Evolutionary conservation across 2,329 filamentous ascomycete genomes (phyloP).

Genomic region (Incumbomyces delicatus): DNA sequence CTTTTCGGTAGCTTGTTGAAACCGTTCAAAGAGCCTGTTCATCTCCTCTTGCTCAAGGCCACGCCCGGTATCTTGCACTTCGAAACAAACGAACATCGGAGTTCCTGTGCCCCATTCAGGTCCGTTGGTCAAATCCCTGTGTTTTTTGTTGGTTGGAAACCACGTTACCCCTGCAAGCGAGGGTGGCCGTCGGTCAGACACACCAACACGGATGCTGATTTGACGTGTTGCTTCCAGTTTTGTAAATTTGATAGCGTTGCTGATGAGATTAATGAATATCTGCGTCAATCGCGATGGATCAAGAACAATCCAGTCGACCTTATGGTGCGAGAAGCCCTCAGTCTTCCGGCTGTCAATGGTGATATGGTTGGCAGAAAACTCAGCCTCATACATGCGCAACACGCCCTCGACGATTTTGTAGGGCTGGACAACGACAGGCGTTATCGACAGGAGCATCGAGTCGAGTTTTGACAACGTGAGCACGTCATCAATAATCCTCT

Average conservation of each 20-base stretch:
- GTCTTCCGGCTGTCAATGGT: not conserved
- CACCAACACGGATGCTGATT: slow-evolving; percentile 44
- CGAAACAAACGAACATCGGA: slow-evolving; percentile 56
- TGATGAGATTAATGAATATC: slow-evolving; percentile 67
- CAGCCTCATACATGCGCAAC: slow-evolving; percentile 62
- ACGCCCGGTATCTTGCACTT: slow-evolving; percentile 67
- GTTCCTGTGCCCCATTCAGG: slow-evolving; percentile 47
- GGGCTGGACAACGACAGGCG: slow-evolving; percentile 45
- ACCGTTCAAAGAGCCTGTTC: slow-evolving; percentile 64
- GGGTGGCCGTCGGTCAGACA: slow-evolving; percentile 32
- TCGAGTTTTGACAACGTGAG: slow-evolving; percentile 65
- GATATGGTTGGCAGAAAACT: slow-evolving; percentile 49
- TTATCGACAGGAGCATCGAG: slow-evolving; percentile 28
- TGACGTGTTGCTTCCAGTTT: slow-evolving; percentile 37
- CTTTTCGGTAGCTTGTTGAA: slow-evolving; percentile 64
- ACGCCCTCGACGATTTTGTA: slow-evolving; percentile 44
- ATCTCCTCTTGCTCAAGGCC: slow-evolving; percentile 63
- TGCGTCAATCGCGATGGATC: slow-evolving; percentile 67
- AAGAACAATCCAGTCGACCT: slow-evolving; percentile 50
- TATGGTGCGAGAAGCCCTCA: not conserved
- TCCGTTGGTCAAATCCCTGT: slow-evolving; percentile 24
- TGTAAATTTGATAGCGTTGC: slow-evolving; percentile 74
- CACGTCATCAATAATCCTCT: slow-evolving; percentile 63
- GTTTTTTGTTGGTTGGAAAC: slow-evolving; percentile 11
- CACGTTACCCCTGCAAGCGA: slow-evolving; percentile 2